These are phyloP conservation scores for Hypoxylon intermedium DNA, from an alignment of 495 filamentous ascomycete species.

Conservation along the genomic window DNA sequence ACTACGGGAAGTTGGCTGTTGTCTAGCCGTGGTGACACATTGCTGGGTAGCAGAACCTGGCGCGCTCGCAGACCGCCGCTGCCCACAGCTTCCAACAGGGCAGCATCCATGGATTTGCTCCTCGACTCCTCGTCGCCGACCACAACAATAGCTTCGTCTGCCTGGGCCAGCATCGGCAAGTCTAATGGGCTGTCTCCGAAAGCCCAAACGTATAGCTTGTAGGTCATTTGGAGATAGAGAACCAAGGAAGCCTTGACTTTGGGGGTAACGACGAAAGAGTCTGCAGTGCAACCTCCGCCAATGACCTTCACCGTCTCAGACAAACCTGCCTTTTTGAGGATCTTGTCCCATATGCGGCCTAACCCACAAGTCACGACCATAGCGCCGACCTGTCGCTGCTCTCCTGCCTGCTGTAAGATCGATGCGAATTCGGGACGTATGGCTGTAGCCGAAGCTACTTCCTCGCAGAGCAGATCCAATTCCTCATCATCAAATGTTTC, in stretches of 20 bases:
- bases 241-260: slow-evolving; percentile 61
- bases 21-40: slow-evolving; percentile 55
- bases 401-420: slow-evolving; percentile 49
- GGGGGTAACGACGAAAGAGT: slow-evolving; percentile 61
- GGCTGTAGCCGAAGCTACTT: slow-evolving; percentile 52
- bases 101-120: slow-evolving; percentile 65
- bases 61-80: slow-evolving; percentile 48
- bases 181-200: slow-evolving; percentile 71
- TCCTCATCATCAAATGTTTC: slow-evolving; percentile 49
- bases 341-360: slow-evolving; percentile 63
- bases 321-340: slow-evolving; percentile 58
- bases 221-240: slow-evolving; percentile 42
- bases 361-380: slow-evolving; percentile 67
- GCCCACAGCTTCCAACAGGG: slow-evolving; percentile 54
- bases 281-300: slow-evolving; percentile 60
- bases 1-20: slow-evolving; percentile 53
- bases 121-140: slow-evolving; percentile 58
- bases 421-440: slow-evolving; percentile 60
- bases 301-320: slow-evolving; percentile 57
- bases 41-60: slow-evolving; percentile 58
- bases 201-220: slow-evolving; percentile 59
- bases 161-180: slow-evolving; percentile 62
- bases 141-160: slow-evolving; percentile 65
- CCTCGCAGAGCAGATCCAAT: slow-evolving; percentile 57
- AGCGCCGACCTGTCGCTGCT: slow-evolving; percentile 54